These are phyloP conservation scores for Knoxdaviesia proteae DNA, from an alignment of 2,329 filamentous ascomycete species.

Conservation along the genomic window DNA sequence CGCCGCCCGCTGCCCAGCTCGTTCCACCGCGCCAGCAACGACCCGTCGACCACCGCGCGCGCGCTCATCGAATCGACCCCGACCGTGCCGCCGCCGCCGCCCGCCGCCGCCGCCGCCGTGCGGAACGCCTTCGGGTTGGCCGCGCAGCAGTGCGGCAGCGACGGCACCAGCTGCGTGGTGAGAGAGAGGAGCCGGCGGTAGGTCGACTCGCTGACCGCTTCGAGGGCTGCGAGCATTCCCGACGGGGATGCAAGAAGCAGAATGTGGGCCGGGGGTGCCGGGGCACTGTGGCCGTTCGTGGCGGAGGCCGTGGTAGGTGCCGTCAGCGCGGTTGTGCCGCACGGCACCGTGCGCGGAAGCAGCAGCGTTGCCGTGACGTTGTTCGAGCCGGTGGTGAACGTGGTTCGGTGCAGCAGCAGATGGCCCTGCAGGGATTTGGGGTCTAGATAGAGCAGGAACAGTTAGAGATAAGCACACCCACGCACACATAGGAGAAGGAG, in stretches of 20 bases:
- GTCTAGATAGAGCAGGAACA: constrained; percentile 28
- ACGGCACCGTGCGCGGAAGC: constrained; percentile 42
- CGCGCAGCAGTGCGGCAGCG: constrained; percentile 55
- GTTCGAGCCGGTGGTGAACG: constrained; percentile 70
- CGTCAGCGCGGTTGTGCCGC: constrained; percentile 15
- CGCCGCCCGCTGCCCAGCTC: constrained; percentile 53
- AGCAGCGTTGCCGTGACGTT: constrained; percentile 55
- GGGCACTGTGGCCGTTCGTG: constrained; percentile 11
- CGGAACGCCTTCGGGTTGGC: constrained; percentile 72
- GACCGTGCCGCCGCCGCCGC: constrained; percentile 9
- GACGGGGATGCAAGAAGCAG: constrained; percentile 56
- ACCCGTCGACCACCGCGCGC: constrained; percentile 57
- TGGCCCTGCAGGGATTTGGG: constrained; percentile 83
- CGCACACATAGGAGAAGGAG: background rate
- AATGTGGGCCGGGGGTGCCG: constrained; percentile 16
- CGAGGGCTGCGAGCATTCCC: constrained; percentile 57
- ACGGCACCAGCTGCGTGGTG: constrained; percentile 56
- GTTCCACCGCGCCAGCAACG: constrained; percentile 51
- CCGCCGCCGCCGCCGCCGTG: constrained; percentile 23
- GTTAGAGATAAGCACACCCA: background rate
- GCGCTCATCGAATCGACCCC: constrained; percentile 38
- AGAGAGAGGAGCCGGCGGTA: constrained; percentile 74
- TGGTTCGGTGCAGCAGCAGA: constrained; percentile 65
- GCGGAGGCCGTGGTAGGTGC: constrained; percentile 8
- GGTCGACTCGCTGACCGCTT: constrained; percentile 53